phyloP scores from a whole-genome alignment of 441 rosid species.

The Kokia cookei region DNA sequence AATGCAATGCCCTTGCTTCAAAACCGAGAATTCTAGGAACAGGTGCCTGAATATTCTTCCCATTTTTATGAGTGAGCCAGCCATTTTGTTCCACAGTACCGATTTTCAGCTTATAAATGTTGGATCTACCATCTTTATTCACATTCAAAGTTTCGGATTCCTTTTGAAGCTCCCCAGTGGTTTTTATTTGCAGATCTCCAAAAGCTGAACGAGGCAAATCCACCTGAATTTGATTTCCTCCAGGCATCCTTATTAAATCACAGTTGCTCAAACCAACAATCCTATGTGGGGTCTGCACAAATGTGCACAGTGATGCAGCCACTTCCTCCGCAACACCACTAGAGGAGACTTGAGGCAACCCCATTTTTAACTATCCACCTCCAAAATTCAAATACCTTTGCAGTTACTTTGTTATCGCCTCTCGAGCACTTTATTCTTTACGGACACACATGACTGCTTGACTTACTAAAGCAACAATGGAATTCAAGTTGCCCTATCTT shows the following conservation, averaged over 20 bases:
- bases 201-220: slow-evolving; percentile 32
- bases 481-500: not conserved
- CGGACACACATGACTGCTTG: not conserved
- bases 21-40: slow-evolving; percentile 43
- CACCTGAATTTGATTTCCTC: slow-evolving; percentile 28
- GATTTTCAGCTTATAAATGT: slow-evolving; percentile 16
- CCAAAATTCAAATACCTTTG: slow-evolving; percentile 5
- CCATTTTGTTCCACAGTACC: slow-evolving; percentile 21
- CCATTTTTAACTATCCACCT: slow-evolving; percentile 24
- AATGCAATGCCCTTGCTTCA: slow-evolving; percentile 30
- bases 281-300: slow-evolving; percentile 28
- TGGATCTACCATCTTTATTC: slow-evolving; percentile 16
- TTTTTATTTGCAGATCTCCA: slow-evolving; percentile 33
- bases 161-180: slow-evolving; percentile 19
- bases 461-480: slow-evolving; percentile 4
- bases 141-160: slow-evolving; percentile 12
- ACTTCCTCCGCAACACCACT: slow-evolving; percentile 41
- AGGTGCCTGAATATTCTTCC: slow-evolving; percentile 26
- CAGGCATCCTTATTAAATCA: slow-evolving; percentile 31
- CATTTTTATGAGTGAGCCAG: slow-evolving; percentile 25
- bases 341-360: slow-evolving; percentile 46
- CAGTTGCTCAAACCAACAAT: slow-evolving; percentile 22
- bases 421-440: slow-evolving; percentile 2
- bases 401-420: slow-evolving; percentile 2
- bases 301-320: slow-evolving; percentile 33